Percentiles rank a stretch among this genome's conserved stretches.
Conservation (phyloP, 805 yeast species). For the Helenozyma baotianmanensis region DNA sequence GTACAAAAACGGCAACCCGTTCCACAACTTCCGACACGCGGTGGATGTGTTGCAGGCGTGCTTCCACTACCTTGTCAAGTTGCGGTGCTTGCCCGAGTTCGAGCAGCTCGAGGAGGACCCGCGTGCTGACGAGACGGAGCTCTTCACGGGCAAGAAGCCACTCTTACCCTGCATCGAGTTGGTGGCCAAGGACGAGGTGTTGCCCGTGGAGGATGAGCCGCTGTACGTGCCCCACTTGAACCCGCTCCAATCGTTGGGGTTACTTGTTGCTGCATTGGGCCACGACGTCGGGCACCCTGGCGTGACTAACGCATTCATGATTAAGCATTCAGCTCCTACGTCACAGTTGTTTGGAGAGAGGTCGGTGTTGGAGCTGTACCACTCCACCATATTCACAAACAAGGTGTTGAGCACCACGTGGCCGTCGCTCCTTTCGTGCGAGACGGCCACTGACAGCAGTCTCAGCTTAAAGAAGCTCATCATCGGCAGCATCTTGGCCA, state of each 20-base stretch:
- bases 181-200: slow-evolving; percentile 2
- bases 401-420: slow-evolving; percentile 30
- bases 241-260: slow-evolving; percentile 47
- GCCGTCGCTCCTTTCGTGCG: slow-evolving; percentile 28
- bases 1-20: slow-evolving; percentile 81
- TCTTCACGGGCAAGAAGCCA: slow-evolving; percentile 6
- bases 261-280: slow-evolving; percentile 81
- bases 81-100: slow-evolving; percentile 36
- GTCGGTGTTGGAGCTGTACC: slow-evolving; percentile 81
- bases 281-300: slow-evolving; percentile 98
- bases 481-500: slow-evolving; percentile 41
- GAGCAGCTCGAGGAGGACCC: slow-evolving; percentile 32
- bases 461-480: slow-evolving; percentile 25
- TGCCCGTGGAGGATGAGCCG: not conserved
- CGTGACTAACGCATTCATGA: slow-evolving; percentile 73
- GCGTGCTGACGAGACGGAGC: slow-evolving; percentile 22
- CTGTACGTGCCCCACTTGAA: slow-evolving; percentile 25
- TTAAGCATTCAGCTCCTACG: slow-evolving; percentile 55
- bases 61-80: slow-evolving; percentile 53
- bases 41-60: slow-evolving; percentile 93
- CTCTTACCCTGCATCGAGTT: slow-evolving; percentile 4
- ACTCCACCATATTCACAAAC: slow-evolving; percentile 57
- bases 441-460: slow-evolving; percentile 35
- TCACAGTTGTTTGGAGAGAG: slow-evolving; percentile 56
- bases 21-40: slow-evolving; percentile 94